Evolutionary conservation across 768 basidiomycete genomes (phyloP).

Genomic region (Boletus coccyginus): DNA sequence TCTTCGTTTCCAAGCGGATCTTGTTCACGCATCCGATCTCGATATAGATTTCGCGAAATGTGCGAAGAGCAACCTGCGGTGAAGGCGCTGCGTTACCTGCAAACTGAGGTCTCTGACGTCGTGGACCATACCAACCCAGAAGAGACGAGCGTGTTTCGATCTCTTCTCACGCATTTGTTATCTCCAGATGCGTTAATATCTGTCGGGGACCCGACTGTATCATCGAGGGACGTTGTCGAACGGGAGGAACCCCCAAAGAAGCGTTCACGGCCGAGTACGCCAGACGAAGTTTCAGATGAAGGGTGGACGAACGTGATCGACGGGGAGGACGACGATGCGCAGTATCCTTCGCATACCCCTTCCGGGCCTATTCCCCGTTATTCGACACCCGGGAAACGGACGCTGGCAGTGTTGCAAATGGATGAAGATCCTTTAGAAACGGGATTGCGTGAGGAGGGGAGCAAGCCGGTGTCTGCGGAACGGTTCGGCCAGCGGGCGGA

Average conservation of each 20-base stretch:
- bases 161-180: slow-evolving; percentile 63
- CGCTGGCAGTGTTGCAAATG: slow-evolving; percentile 21
- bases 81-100: slow-evolving; percentile 69
- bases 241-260: slow-evolving; percentile 40
- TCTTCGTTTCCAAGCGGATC: background rate
- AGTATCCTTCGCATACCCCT: background rate
- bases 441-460: slow-evolving; percentile 25
- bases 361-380: slow-evolving; percentile 1
- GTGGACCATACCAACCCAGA: slow-evolving; percentile 65
- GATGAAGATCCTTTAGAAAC: slow-evolving; percentile 31
- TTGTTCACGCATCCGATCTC: background rate
- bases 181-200: slow-evolving; percentile 29
- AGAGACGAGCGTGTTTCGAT: slow-evolving; percentile 62
- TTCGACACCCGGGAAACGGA: slow-evolving; percentile 16
- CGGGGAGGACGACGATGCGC: slow-evolving; percentile 25
- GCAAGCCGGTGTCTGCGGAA: slow-evolving; percentile 38
- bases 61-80: slow-evolving; percentile 57
- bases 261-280: slow-evolving; percentile 42
- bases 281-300: slow-evolving; percentile 41
- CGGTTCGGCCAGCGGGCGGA: slow-evolving; percentile 64
- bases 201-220: background rate
- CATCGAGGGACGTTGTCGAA: slow-evolving; percentile 16
- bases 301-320: slow-evolving; percentile 43
- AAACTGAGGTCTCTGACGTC: slow-evolving; percentile 63
- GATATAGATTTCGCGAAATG: slow-evolving; percentile 74